phyloP scores from a whole-genome alignment of 805 yeast species.

The Scheffersomyces spartinae region DNA sequence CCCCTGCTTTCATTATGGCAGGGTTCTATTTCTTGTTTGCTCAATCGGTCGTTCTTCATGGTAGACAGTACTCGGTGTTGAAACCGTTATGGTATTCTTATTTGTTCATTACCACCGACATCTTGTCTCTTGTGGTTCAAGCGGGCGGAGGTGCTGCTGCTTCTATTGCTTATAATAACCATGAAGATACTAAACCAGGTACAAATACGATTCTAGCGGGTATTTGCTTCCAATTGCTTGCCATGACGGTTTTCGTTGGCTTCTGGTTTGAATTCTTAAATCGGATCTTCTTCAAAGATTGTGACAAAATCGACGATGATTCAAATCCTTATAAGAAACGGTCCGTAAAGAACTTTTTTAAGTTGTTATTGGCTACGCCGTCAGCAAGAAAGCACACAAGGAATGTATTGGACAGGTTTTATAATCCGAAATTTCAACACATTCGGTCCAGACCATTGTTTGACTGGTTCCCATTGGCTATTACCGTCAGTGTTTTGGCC shows the following conservation, averaged over 20 bases:
- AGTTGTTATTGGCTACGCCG: slow-evolving; percentile 14
- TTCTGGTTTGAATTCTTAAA: slow-evolving; percentile 26
- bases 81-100: slow-evolving; percentile 34
- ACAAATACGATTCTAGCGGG: slow-evolving; percentile 28
- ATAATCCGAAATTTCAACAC: slow-evolving; percentile 19
- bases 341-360: slow-evolving; percentile 14
- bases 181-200: slow-evolving; percentile 17
- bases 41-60: slow-evolving; percentile 26
- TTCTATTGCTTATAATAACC: slow-evolving; percentile 13
- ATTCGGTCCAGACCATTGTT: slow-evolving; percentile 23
- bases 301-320: slow-evolving; percentile 4
- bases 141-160: slow-evolving; percentile 28
- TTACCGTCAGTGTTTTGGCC: slow-evolving; percentile 37
- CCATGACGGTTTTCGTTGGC: slow-evolving; percentile 23
- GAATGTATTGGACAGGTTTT: slow-evolving; percentile 15
- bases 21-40: slow-evolving; percentile 31
- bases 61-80: slow-evolving; percentile 23
- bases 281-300: slow-evolving; percentile 19
- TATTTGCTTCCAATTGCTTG: slow-evolving; percentile 23
- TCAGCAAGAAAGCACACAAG: slow-evolving; percentile 12
- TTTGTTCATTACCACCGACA: slow-evolving; percentile 26
- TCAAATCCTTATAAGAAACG: slow-evolving; percentile 10
- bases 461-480: slow-evolving; percentile 30
- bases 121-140: slow-evolving; percentile 24
- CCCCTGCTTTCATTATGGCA: slow-evolving; percentile 33